phyloP scores from a whole-genome alignment of 345 rosid species.

The Corchorus capsularis region DNA sequence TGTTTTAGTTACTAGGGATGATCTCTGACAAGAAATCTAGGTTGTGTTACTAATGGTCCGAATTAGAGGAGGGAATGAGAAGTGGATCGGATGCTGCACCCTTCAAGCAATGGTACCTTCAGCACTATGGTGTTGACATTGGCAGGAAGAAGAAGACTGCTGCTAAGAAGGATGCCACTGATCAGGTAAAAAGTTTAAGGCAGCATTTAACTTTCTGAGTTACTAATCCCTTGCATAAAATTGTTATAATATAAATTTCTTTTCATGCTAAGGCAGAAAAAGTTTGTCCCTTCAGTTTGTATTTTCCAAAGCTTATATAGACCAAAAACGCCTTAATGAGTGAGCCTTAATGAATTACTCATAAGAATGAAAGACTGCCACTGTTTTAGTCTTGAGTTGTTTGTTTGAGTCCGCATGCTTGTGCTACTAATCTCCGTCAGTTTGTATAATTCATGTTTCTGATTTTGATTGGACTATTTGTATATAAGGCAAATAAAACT shows the following conservation, averaged over 20 bases:
- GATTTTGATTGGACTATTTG: neutral
- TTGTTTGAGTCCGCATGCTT: neutral
- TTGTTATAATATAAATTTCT: neutral
- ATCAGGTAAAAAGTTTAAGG: slow-evolving; percentile 27
- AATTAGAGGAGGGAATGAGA: slow-evolving; percentile 61
- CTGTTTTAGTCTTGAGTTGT: neutral
- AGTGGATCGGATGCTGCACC: slow-evolving; percentile 63
- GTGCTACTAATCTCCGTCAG: neutral
- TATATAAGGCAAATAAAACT: neutral
- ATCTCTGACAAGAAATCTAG: neutral
- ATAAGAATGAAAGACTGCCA: neutral
- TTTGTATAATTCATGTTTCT: neutral
- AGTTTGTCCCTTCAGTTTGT: neutral
- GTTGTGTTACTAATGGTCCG: slow-evolving; percentile 20
- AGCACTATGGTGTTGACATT: slow-evolving; percentile 51
- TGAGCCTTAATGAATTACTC: neutral
- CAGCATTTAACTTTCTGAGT: neutral
- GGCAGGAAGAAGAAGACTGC: slow-evolving; percentile 52
- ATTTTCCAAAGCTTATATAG: neutral
- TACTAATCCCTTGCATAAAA: neutral
- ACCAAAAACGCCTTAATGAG: too few relatives aligned
- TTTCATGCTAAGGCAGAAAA: neutral
- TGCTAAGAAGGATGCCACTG: slow-evolving; percentile 49
- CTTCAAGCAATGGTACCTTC: slow-evolving; percentile 60
- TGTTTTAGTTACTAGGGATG: neutral